Base-by-base conservation (phyloP, 1,139 yeast genomes). In the Blastobotrys malaysiensis region DNA sequence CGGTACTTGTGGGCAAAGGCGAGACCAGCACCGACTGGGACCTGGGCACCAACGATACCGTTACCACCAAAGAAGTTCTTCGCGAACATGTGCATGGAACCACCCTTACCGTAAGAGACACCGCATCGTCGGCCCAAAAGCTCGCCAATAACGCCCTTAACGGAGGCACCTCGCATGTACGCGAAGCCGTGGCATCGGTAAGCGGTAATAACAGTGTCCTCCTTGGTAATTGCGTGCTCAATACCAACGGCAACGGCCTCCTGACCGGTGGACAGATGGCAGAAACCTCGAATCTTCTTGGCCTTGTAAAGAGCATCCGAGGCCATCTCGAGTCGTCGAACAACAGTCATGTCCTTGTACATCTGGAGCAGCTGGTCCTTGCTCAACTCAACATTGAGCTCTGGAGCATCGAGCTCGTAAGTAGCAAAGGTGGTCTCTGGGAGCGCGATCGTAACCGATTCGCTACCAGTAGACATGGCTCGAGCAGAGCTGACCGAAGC, bases 31-130 rank as follows among this genome's bases (percentile, higher is more conserved):
- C 99, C 99, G 67, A 93, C 81, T 62, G 99, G 97, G 57, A 93
- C 98, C 77, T 93, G 99, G 54, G 98, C 99, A 72, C 99, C 99
- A 54, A 93, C 99, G 74, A 93, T 93, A 79, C 99, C 99, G 77
- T 93, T 93, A 76, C 99, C 99, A 71, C 99, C 99, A 75, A 86
- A 93, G 79, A 93, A 93, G 59, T 95, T 93, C 50, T 86, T 84
- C 54, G 96, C 88, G 73, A 86, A 93, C 93, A 93, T 88, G 78
- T 93, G 99, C 99, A 93, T 93, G 60, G 99, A 93, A 65, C 99
- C 99, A 77, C 99, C 99, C 77, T 93, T 93, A 77, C 99, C 99
- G 75, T 78, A 86, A 48, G 97, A 87, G 60, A 88, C 95, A 77
- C 99, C 99, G 55, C 86, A 77, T 77, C 97, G 85, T 77, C 87